Evolutionary conservation across 768 basidiomycete genomes (phyloP).

Genomic region (Leucosporidium scottii): DNA sequence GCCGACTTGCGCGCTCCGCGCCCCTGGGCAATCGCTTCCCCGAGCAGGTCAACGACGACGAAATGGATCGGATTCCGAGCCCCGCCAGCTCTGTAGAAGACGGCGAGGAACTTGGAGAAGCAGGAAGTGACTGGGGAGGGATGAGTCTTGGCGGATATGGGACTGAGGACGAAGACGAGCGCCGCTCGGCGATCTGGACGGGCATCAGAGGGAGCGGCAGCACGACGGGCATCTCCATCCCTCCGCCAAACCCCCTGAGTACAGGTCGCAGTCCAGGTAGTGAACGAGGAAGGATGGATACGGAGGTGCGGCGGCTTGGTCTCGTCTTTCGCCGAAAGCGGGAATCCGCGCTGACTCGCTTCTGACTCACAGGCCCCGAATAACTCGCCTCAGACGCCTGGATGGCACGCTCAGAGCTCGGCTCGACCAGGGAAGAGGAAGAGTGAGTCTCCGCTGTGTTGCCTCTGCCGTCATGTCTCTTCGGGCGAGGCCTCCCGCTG

Average conservation of each 20-base stretch:
- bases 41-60: conserved; percentile 13
- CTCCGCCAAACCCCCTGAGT: not conserved
- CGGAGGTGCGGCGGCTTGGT: conserved; percentile 9
- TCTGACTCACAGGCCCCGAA: not conserved
- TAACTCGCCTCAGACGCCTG: conserved; percentile 22
- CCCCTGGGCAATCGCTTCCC: conserved; percentile 28
- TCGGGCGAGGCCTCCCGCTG: not conserved
- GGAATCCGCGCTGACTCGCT: no score
- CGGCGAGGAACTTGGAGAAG: conserved; percentile 7
- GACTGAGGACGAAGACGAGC: conserved; percentile 26
- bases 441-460: conserved; percentile 6
- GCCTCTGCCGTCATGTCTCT: not conserved
- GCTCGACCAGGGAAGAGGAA: conserved; percentile 34
- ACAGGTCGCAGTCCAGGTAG: conserved; percentile 15
- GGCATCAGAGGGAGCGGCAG: conserved; percentile 26
- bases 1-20: conserved; percentile 4
- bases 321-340: not conserved
- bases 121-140: conserved; percentile 26
- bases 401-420: conserved; percentile 4
- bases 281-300: conserved; percentile 14
- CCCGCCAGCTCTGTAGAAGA: not conserved
- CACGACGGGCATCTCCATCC: not conserved
- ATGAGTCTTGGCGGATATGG: conserved; percentile 21
- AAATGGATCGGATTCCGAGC: not conserved
- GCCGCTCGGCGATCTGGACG: conserved; percentile 22